Base-by-base conservation (phyloP, 2,329 filamentous ascomycete genomes). In the Plectosphaerella sp. region DNA sequence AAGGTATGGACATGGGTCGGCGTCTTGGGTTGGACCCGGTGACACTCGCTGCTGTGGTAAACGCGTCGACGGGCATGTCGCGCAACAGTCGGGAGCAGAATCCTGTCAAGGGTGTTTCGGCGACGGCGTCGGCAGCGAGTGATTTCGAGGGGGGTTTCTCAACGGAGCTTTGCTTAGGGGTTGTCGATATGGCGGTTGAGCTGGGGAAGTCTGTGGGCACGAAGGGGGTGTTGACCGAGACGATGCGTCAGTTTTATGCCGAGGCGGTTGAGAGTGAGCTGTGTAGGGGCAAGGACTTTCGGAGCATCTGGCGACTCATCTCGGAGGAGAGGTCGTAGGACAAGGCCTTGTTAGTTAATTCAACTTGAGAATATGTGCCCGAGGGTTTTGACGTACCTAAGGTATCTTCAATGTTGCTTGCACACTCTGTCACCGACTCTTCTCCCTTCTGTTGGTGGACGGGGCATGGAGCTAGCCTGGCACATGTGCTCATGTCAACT, bases 1-100 rank as follows among this genome's bases (percentile, higher is more conserved):
- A 59, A 18, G 57, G 49, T 0, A 53, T 57, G 52, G 56, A 58
- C 25, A 53, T 59, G 50, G 57, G 55, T 4, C 47, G 47, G 1
- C 14, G 50, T 1, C 54, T 52, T 14, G 57, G 57, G 1, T 50
- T 59, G 1, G 52, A 59, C 20, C 52, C 50, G 0, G 16, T 9
- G 9, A 48, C 39, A 1, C 22, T 57, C 4, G 49, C 53, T 2
- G 46, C 35, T 1, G 52, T 59, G 16, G 53, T 59, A 22, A 59
- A 58, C 20, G 48, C 36, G 8, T 57, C 51, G 1, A 56, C 55
- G 9, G 55, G 57, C 6, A 54, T 54, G 52, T 56, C 48, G 4
- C 45, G 48, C 14, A 58, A 58, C 48, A 56, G 48, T 36, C 28
- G 50, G 15, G 54, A 56, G 14, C 56, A 57, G 45, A 56, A 56